Evolutionary conservation across 2,329 filamentous ascomycete species (phyloP).

Genomic region (Calonectria ilicicola): DNA sequence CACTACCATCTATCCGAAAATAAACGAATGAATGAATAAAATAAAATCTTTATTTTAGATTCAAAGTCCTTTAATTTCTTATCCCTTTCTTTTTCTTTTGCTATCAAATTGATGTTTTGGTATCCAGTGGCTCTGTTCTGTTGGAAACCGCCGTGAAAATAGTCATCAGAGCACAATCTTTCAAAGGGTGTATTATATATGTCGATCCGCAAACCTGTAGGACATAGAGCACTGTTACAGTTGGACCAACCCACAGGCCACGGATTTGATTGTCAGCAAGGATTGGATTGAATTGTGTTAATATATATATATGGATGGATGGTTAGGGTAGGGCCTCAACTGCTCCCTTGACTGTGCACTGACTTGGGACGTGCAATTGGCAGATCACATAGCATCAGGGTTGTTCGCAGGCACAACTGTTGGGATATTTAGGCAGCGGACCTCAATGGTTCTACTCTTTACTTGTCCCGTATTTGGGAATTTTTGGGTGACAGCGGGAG

Average conservation of each 20-base stretch:
- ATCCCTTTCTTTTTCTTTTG: too few relatives aligned
- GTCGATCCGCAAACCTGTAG: background rate
- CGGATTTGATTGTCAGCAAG: background rate
- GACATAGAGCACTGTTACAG: background rate
- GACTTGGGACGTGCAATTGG: background rate
- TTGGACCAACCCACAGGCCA: background rate
- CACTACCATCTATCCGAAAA: too few relatives aligned
- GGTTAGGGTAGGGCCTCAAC: background rate
- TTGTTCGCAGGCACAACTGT: background rate
- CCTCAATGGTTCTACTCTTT: too few relatives aligned
- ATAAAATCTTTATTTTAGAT: too few relatives aligned
- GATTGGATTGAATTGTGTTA: background rate
- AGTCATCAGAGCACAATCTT: too few relatives aligned
- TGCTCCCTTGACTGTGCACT: background rate
- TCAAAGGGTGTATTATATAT: background rate
- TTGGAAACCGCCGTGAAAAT: too few relatives aligned
- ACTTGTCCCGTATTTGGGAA: background rate
- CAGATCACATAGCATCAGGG: background rate
- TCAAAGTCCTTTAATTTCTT: too few relatives aligned
- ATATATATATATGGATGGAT: background rate
- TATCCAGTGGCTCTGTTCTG: too few relatives aligned
- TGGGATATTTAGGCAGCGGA: too few relatives aligned
- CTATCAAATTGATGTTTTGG: too few relatives aligned
- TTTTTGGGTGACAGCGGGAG: background rate
- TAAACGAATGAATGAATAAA: too few relatives aligned